A percentile compares a stretch with the other conserved stretches of the same genome.
These are phyloP conservation scores for Telopea speciosissima DNA, from an alignment of 177 flowering plant genomes.

Conservation along the genomic window DNA sequence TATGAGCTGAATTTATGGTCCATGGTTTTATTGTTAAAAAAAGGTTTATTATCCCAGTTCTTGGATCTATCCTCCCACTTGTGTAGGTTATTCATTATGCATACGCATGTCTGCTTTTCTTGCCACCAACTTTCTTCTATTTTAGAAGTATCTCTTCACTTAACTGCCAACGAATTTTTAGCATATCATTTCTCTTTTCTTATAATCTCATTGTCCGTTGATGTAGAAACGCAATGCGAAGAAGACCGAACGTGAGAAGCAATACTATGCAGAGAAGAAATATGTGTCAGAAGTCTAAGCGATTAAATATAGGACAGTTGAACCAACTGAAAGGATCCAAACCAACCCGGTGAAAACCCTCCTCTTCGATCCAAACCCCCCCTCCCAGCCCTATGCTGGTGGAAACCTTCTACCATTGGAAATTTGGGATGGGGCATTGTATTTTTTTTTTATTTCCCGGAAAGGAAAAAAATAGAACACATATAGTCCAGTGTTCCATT, in stretches of 20 bases:
- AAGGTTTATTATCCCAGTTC: no score
- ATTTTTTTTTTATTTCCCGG: not conserved
- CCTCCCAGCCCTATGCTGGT: not conserved
- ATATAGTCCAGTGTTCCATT: not conserved
- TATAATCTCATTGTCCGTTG: no score
- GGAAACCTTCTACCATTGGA: conserved; percentile 1
- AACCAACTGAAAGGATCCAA: conserved; percentile 1
- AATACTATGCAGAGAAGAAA: conserved; percentile 54
- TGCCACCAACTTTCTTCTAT: not conserved
- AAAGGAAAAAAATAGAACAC: not conserved
- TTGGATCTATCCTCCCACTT: no score
- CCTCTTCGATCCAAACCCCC: not conserved
- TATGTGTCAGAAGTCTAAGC: conserved; percentile 45
- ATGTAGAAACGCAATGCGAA: conserved; percentile 72
- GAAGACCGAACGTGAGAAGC: conserved; percentile 56
- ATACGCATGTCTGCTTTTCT: not conserved
- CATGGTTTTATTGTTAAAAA: no score
- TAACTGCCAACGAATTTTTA: not conserved
- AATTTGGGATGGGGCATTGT: not conserved
- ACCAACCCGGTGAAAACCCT: not conserved
- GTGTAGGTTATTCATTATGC: no score
- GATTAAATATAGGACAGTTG: not conserved
- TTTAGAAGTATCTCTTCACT: no score
- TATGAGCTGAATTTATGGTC: no score
- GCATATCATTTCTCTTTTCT: not conserved